Evolutionary conservation across 2,329 filamentous ascomycete genomes (phyloP).

Genomic region (Rhinocladiella similis): DNA sequence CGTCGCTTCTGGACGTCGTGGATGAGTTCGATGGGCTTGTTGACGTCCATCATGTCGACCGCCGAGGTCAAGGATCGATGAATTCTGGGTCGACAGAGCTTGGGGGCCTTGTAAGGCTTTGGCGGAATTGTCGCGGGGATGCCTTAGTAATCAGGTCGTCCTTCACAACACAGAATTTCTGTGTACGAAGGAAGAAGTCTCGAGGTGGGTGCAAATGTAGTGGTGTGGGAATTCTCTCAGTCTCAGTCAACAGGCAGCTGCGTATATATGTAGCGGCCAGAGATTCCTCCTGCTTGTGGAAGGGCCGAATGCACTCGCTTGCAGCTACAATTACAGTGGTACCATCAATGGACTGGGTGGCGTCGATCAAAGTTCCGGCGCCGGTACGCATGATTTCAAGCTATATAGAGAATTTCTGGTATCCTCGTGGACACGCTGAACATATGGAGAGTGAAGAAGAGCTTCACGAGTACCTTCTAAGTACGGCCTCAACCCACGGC

Average conservation of each 20-base stretch:
- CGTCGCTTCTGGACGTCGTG: slow-evolving; percentile 7
- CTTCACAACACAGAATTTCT: background rate
- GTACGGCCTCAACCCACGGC: slow-evolving; percentile 30
- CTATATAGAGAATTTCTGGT: background rate
- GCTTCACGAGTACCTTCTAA: slow-evolving; percentile 35
- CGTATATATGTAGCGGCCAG: background rate
- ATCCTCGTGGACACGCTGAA: background rate
- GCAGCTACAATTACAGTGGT: background rate
- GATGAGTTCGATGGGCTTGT: slow-evolving; percentile 8
- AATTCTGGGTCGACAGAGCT: slow-evolving; percentile 1
- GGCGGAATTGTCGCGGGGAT: background rate
- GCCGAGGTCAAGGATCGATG: slow-evolving; percentile 4
- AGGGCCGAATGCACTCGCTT: too few relatives aligned
- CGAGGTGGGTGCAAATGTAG: background rate
- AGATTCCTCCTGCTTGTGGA: background rate
- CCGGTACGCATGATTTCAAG: background rate
- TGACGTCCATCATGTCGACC: slow-evolving; percentile 8
- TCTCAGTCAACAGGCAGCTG: too few relatives aligned
- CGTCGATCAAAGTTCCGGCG: background rate
- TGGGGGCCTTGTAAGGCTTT: background rate
- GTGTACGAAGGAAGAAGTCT: background rate
- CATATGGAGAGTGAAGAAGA: slow-evolving; percentile 19
- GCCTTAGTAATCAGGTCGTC: background rate
- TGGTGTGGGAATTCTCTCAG: background rate
- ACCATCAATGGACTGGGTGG: background rate